A percentile compares a stretch with the other conserved stretches of the same genome.
Conservation (phyloP, 257 asterid species). For the Forsythia suspensa region DNA sequence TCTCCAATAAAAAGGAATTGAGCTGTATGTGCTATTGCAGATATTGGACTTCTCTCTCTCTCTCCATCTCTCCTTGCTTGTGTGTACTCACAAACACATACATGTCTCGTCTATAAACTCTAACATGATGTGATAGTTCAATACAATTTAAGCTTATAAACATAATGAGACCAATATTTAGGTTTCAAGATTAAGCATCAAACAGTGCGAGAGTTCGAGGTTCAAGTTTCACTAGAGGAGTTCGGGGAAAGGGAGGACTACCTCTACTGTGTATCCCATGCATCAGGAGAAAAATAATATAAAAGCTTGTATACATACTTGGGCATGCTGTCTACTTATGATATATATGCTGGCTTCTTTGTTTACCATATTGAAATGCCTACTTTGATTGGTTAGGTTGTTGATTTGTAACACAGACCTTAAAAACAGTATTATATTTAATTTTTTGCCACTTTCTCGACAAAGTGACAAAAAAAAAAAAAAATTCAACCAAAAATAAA, state of each 20-base stretch:
- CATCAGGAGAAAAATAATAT: neutral
- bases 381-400: neutral
- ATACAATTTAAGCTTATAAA: neutral
- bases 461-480: too few species aligned
- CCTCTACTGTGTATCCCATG: neutral
- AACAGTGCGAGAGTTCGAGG: neutral
- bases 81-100: neutral
- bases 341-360: neutral
- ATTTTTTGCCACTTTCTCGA: too few species aligned
- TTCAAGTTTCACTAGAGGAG: neutral
- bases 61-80: neutral
- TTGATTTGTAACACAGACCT: neutral
- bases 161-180: neutral
- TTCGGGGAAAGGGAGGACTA: neutral
- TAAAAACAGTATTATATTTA: neutral
- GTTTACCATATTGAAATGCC: neutral
- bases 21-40: neutral
- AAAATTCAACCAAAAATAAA: too few species aligned
- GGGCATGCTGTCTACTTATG: neutral
- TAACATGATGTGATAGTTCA: neutral
- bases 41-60: neutral
- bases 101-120: neutral
- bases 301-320: too few species aligned
- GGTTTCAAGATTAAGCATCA: neutral
- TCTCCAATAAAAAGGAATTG: neutral